Conservation (phyloP, 2,329 filamentous ascomycete species). For the Claviceps arundinis region DNA sequence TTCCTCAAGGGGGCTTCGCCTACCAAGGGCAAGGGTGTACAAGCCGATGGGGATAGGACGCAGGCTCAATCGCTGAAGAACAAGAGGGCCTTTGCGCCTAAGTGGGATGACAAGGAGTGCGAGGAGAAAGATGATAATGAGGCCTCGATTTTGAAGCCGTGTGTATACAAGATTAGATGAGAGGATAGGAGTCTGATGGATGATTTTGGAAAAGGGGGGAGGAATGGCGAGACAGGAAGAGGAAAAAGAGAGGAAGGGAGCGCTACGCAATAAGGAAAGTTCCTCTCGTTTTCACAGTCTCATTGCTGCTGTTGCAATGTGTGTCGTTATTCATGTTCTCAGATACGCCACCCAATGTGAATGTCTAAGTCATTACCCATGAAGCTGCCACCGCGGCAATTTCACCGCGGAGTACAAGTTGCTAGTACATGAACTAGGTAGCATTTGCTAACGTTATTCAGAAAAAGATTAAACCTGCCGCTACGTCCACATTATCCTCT, state of each 20-base stretch:
- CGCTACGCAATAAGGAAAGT: not conserved
- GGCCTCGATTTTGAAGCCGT: conserved; percentile 67
- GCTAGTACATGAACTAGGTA: no score
- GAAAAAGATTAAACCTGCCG: conserved; percentile 10
- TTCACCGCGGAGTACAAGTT: not conserved
- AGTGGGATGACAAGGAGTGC: conserved; percentile 35
- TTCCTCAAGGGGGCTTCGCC: conserved; percentile 77
- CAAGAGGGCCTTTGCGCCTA: conserved; percentile 40
- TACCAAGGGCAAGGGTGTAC: conserved; percentile 59
- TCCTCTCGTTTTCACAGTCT: not conserved
- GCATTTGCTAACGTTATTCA: not conserved
- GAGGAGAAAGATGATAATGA: conserved; percentile 53
- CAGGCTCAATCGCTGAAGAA: conserved; percentile 32
- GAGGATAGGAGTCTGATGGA: not conserved
- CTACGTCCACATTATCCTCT: conserved; percentile 68
- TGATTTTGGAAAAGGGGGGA: no score
- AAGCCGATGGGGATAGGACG: conserved; percentile 29
- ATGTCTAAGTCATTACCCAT: not conserved
- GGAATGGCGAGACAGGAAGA: not conserved
- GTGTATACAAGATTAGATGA: conserved; percentile 82
- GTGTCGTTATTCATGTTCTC: not conserved
- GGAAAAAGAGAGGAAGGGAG: not conserved
- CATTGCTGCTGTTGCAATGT: not conserved
- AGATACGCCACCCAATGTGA: not conserved
- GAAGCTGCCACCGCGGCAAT: not conserved